Percentiles rank a stretch among this genome's conserved stretches.
Conservation (phyloP, 805 yeast genomes). For the Priceomyces haplophilus region DNA sequence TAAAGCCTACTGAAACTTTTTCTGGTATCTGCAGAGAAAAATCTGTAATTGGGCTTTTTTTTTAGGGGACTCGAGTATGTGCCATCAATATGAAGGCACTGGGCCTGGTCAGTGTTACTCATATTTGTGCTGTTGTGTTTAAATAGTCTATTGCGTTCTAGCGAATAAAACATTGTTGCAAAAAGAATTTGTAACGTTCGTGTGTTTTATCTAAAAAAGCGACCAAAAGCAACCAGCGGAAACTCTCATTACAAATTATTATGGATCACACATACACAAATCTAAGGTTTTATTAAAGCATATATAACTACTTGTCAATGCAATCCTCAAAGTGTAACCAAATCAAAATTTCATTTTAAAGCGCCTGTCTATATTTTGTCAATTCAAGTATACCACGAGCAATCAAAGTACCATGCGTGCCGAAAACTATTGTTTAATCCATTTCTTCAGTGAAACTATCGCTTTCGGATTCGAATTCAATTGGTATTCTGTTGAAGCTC, state of each 20-base stretch:
- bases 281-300: not conserved
- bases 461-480: slow-evolving; percentile 19
- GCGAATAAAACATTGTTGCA: not conserved
- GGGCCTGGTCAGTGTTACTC: not conserved
- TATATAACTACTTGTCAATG: not conserved
- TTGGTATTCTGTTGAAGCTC: slow-evolving; percentile 28
- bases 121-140: not conserved
- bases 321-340: not conserved
- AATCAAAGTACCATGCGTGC: not conserved
- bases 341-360: not conserved
- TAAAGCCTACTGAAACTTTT: not conserved
- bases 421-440: slow-evolving; percentile 2
- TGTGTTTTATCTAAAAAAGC: too few species aligned
- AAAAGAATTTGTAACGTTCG: not conserved
- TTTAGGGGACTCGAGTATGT: not conserved
- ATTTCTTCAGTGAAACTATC: slow-evolving; percentile 14
- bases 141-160: not conserved
- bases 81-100: not conserved
- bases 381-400: not conserved
- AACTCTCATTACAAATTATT: not conserved
- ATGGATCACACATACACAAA: not conserved
- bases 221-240: too few species aligned
- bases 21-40: too few species aligned
- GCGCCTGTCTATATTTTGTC: not conserved
- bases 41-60: too few species aligned